These are phyloP conservation scores for Starmerella roubikii DNA, from an alignment of 805 yeast genomes.

Conservation along the genomic window DNA sequence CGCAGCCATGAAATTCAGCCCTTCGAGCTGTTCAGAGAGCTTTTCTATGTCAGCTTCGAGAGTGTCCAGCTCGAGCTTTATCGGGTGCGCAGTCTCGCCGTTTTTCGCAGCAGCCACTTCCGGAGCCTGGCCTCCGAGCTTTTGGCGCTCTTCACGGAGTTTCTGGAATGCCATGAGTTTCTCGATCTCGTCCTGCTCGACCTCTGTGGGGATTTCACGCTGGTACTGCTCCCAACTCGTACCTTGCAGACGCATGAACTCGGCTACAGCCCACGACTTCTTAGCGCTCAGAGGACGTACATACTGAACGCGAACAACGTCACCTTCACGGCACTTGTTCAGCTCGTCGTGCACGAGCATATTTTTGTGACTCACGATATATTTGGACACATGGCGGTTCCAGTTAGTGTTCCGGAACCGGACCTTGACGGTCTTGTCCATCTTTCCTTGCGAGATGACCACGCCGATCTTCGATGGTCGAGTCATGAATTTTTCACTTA, in stretches of 20 bases:
- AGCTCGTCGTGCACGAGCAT: constrained; percentile 90
- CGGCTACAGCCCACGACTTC: constrained; percentile 84
- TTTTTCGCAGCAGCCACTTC: constrained; percentile 19
- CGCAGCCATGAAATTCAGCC: constrained; percentile 12
- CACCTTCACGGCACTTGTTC: constrained; percentile 85
- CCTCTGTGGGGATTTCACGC: constrained; percentile 53
- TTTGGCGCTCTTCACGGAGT: constrained; percentile 32
- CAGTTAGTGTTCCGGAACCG: constrained; percentile 67
- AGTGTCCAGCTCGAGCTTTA: constrained; percentile 32
- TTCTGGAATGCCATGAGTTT: constrained; percentile 43
- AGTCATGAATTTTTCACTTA: constrained; percentile 41
- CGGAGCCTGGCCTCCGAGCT: constrained; percentile 14
- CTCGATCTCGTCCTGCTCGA: constrained; percentile 48
- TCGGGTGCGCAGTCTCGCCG: not conserved
- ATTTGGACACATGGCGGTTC: constrained; percentile 40
- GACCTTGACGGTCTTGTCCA: constrained; percentile 90
- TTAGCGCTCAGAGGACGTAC: constrained; percentile 71
- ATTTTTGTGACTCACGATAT: constrained; percentile 63
- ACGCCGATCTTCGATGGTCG: constrained; percentile 83
- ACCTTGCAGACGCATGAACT: constrained; percentile 77
- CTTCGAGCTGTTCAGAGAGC: constrained; percentile 27
- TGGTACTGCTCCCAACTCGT: constrained; percentile 77
- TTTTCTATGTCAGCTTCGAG: constrained; percentile 29
- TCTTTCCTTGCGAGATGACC: constrained; percentile 90
- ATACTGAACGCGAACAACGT: constrained; percentile 76